phyloP scores from a whole-genome alignment of 352 stramenopile genomes.

The Phytophthora pini region DNA sequence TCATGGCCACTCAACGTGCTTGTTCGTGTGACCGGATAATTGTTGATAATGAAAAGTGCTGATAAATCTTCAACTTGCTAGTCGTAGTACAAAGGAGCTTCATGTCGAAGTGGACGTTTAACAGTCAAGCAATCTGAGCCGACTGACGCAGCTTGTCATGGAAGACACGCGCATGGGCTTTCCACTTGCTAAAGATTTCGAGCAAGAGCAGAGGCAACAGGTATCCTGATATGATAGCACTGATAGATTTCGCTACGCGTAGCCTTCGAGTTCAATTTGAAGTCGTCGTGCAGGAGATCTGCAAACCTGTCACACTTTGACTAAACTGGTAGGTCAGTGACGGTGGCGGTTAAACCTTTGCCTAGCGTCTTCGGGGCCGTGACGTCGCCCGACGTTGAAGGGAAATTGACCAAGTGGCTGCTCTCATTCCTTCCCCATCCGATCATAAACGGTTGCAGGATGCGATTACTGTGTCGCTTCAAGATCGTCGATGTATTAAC shows the following conservation, averaged over 20 bases:
- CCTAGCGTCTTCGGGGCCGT: background rate
- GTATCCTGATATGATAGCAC: background rate
- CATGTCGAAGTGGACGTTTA: no score
- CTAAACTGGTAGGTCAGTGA: no score
- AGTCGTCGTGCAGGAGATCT: no score
- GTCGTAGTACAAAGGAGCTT: no score
- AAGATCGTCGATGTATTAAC: background rate
- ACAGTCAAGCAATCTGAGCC: background rate
- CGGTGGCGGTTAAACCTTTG: no score
- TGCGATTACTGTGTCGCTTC: background rate
- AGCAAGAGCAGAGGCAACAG: background rate
- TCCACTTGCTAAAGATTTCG: background rate
- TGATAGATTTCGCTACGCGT: constrained; percentile 3
- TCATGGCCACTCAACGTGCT: background rate
- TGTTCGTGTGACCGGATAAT: constrained; percentile 3
- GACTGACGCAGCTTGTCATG: constrained; percentile 1
- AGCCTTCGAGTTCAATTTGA: background rate
- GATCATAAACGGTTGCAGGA: constrained; percentile 1
- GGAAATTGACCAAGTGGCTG: background rate
- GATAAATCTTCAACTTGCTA: constrained; percentile 8
- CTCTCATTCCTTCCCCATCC: background rate
- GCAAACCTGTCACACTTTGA: background rate
- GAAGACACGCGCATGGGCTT: background rate
- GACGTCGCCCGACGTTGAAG: constrained; percentile 12
- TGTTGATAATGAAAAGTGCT: constrained; percentile 29